Evolutionary conservation across 768 basidiomycete genomes (phyloP).

Genomic region (Exsudoporus frostii): DNA sequence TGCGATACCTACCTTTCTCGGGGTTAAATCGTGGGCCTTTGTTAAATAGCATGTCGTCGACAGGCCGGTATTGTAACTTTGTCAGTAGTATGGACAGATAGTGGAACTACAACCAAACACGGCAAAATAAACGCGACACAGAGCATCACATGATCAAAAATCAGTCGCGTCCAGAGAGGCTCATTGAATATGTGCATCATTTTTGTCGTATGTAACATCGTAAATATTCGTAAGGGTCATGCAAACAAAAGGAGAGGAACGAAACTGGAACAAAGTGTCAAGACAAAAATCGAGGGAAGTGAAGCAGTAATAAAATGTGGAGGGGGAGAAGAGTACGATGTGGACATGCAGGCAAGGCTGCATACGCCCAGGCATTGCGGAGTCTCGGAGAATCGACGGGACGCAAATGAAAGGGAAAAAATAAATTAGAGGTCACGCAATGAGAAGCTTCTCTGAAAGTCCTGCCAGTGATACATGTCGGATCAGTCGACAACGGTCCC

Average conservation of each 20-base stretch:
- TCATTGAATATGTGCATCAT: constrained; percentile 21
- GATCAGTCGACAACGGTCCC: constrained; percentile 17
- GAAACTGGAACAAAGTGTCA: constrained; percentile 2
- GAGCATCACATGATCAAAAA: constrained; percentile 23
- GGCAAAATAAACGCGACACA: constrained; percentile 19
- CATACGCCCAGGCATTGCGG: background rate
- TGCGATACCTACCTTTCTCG: constrained; percentile 11
- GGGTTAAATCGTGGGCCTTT: constrained; percentile 39
- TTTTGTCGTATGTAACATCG: constrained; percentile 29
- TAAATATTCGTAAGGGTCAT: constrained; percentile 27
- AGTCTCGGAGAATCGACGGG: constrained; percentile 1
- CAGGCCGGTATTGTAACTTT: background rate
- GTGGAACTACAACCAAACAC: constrained; percentile 18
- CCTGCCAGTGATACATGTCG: constrained; percentile 15
- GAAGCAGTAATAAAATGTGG: constrained; percentile 9
- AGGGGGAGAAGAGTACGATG: background rate
- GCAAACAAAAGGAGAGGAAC: constrained; percentile 7
- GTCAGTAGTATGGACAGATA: too few species aligned
- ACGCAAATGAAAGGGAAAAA: constrained; percentile 8
- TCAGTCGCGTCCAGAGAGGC: constrained; percentile 8
- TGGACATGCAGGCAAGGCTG: constrained; percentile 1
- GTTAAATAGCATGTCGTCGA: constrained; percentile 38
- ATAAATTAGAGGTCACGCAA: constrained; percentile 22
- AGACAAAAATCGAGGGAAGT: constrained; percentile 8
- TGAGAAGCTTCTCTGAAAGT: constrained; percentile 21